Evolutionary conservation across 306 rosid species (phyloP).

Genomic region (Trifolium subterraneum): DNA sequence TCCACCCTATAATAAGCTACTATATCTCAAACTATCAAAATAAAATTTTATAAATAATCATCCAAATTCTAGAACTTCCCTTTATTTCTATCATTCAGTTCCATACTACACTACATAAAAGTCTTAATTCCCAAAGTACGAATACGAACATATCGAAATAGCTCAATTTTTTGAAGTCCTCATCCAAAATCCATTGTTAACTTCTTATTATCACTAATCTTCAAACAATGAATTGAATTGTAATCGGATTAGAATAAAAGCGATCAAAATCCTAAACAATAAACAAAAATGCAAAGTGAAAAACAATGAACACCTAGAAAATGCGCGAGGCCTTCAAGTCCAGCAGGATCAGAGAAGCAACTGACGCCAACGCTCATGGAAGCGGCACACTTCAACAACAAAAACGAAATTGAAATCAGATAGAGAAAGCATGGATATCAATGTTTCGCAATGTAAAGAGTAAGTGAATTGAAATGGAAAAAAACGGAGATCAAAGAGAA

Average conservation of each 20-base stretch:
- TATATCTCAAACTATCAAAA: neutral
- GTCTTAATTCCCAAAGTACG: no score
- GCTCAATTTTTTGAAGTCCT: no score
- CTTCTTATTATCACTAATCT: neutral
- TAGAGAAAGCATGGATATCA: neutral
- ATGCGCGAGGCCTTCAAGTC: constrained; percentile 95
- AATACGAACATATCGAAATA: no score
- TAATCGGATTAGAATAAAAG: neutral
- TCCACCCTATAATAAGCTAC: constrained; percentile 8
- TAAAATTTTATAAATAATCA: neutral
- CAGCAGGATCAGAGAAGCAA: constrained; percentile 82
- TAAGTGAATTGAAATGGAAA: no score
- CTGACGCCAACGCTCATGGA: constrained; percentile 91
- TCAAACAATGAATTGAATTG: constrained; percentile 5
- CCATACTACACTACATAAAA: no score
- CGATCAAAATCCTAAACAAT: neutral
- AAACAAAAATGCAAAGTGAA: neutral
- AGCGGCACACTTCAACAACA: constrained; percentile 76
- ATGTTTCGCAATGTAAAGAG: no score
- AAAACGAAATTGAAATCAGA: constrained; percentile 3
- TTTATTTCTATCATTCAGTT: no score
- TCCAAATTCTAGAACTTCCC: neutral
- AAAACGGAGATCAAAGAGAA: neutral
- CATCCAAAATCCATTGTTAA: no score
- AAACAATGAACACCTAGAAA: constrained; percentile 63